Evolutionary conservation across 306 rosid species (phyloP), one percentile per base, ranked within the genome.

Genomic region (Hylodesmum podocarpum): DNA sequence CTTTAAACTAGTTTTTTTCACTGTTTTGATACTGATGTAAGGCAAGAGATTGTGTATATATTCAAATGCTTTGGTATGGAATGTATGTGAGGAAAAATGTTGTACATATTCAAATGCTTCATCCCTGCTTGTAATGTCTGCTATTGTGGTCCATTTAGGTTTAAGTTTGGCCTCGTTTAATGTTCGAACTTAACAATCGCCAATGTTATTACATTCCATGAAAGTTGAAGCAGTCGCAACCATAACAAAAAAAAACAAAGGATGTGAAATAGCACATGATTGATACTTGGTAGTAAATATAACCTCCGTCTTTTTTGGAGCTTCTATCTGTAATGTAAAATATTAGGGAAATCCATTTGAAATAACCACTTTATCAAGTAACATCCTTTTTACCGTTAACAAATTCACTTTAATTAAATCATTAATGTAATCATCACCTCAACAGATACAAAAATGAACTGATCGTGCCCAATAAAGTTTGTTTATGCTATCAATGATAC

Each of bases 91-190:
- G 14, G 50, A 10, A 46, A 18, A 61, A 61, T 15, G 16, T 61
- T 61, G n/a, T 67, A 67, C 25, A 83, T 83, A 73, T 67, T 67
- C 50, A 9, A 55, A 61, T 41, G 27, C 66, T 37, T 55, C 18
- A 29, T 31, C 8, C 31, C 28, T 21, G 2, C 27, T 37, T 50
- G 44, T 13, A 34, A 62, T 2, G 28, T 31, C 31, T 34, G 53
- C 10, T 3, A 28, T 58, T 16, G 55, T 37, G 51, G 29, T 33
- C 5, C 11, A n/a, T 14, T 57, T 28, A 19, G 47, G 58, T 21
- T 55, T 44, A 16, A 73, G 33, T 41, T 73, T 58, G 22, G 15
- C 29, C 19, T 6, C 3, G 28, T 58, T 57, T 40, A 21, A 58
- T 73, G 58, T 59, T 58, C 29, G 58, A 57, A 55, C 53, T 22